Base-by-base conservation (phyloP, 2,329 filamentous ascomycete species). In the Parastagonospora nodorum region DNA sequence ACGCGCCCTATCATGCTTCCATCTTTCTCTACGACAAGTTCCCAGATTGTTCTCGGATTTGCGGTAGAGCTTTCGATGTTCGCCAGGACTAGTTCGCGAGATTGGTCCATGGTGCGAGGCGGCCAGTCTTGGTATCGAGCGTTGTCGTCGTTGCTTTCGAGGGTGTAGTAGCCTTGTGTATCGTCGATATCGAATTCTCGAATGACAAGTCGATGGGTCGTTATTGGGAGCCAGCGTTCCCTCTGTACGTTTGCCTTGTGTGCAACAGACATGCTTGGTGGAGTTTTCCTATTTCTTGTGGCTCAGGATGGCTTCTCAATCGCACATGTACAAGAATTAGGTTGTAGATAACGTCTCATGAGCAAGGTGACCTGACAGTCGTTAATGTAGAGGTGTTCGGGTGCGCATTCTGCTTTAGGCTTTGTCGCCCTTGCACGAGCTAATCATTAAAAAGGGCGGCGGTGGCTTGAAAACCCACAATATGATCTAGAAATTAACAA, bases 1-100 rank as follows among this genome's bases (percentile, higher is more conserved):
- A 72, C 61, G 4, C 68, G 50, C 0, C 70, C 70, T n/a, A 72
- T 52, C 33, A 71, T 69, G 1, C 8, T 36, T 1, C 50, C 59
- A 1, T 57, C 47, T 12, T 51, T 35, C 12, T 62, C 55, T 6
- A 72, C 70, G 0, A 63, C 68, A n/a, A 72, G 60, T 36, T 73
- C 70, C 32, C 67, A 53, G 11, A 53, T 46, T n/a, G 32, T 52
- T 27, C 70, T 50, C 3, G 60, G 63, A 0, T 39, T 44, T 3
- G 44, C 53, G 12, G 42, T 43, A 15, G 60, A 52, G 30, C 54
- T 53, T n/a, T 51, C 37, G 1, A 72, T 55, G 12, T 56, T 67
- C 2, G 54, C 36, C 1, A 54, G 16, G 0, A 72, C 60, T 1
- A 63, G 46, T 7, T 62, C 45, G 2, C 53, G 42, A 8, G 68